Evolutionary conservation across 2,329 filamentous ascomycete species (phyloP).

Genomic region (Aspergillus niger): DNA sequence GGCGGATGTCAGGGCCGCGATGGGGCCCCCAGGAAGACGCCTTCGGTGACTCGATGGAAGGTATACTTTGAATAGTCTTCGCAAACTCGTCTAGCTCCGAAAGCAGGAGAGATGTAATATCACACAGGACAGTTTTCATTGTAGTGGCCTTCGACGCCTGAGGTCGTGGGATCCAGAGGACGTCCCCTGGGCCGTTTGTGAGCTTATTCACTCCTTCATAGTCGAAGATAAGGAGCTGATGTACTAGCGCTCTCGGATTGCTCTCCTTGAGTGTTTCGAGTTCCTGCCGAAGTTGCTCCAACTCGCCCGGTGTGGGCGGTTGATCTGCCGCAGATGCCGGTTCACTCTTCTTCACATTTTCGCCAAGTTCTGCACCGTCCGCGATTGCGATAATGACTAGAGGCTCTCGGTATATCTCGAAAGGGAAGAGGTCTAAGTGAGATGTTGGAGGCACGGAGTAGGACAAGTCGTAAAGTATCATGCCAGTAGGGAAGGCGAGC

Average conservation of each 20-base stretch:
- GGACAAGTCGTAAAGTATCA: slow-evolving; percentile 84
- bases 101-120: slow-evolving; percentile 71
- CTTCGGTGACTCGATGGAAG: slow-evolving; percentile 75
- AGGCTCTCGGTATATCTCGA: slow-evolving; percentile 86
- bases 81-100: slow-evolving; percentile 75
- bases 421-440: slow-evolving; percentile 78
- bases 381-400: slow-evolving; percentile 81
- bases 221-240: slow-evolving; percentile 80
- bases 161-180: slow-evolving; percentile 69
- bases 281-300: slow-evolving; percentile 57
- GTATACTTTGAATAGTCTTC: slow-evolving; percentile 70
- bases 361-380: slow-evolving; percentile 70
- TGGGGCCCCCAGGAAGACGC: slow-evolving; percentile 46
- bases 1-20: slow-evolving; percentile 54
- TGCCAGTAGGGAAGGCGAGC: slow-evolving; percentile 79
- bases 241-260: slow-evolving; percentile 74
- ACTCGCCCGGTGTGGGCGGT: slow-evolving; percentile 40
- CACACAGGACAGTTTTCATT: slow-evolving; percentile 77
- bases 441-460: slow-evolving; percentile 77
- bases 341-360: slow-evolving; percentile 23
- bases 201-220: slow-evolving; percentile 60
- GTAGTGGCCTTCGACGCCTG: slow-evolving; percentile 74
- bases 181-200: slow-evolving; percentile 61
- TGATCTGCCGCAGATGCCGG: slow-evolving; percentile 25
- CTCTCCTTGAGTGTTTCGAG: slow-evolving; percentile 70